A percentile compares a stretch with the other conserved stretches of the same genome.
phyloP scores from a whole-genome alignment of 305 asterid species.

The Rubia tinctorum region DNA sequence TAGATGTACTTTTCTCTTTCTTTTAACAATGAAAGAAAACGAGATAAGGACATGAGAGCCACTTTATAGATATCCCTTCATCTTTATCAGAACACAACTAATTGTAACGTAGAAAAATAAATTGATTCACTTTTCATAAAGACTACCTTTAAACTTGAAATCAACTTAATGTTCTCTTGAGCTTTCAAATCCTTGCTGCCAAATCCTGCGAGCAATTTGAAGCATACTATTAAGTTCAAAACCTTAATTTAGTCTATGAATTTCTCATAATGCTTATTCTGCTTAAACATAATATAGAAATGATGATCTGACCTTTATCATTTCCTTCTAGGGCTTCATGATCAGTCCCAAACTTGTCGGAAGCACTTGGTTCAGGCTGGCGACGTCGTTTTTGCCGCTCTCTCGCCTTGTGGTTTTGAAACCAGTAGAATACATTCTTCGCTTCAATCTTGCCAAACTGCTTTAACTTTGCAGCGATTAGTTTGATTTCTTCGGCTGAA shows the following conservation, averaged over 20 bases:
- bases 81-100: background rate
- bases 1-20: background rate
- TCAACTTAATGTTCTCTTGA: conserved; percentile 7
- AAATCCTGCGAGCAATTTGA: background rate
- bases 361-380: conserved; percentile 13
- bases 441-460: conserved; percentile 77
- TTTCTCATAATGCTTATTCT: background rate
- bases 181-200: conserved; percentile 12
- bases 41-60: background rate
- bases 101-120: background rate
- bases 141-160: conserved; percentile 13
- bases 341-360: conserved; percentile 7
- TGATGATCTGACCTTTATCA: conserved; percentile 8
- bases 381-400: conserved; percentile 59
- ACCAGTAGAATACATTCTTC: conserved; percentile 88
- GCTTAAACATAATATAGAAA: background rate
- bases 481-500: conserved; percentile 73
- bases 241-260: background rate
- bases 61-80: background rate
- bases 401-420: conserved; percentile 80
- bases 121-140: background rate
- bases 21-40: background rate
- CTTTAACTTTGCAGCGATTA: conserved; percentile 55
- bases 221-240: background rate
- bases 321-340: conserved; percentile 10